Base-by-base conservation (phyloP, 192 early-diverging fungal species). In the Coemansia sp. region DNA sequence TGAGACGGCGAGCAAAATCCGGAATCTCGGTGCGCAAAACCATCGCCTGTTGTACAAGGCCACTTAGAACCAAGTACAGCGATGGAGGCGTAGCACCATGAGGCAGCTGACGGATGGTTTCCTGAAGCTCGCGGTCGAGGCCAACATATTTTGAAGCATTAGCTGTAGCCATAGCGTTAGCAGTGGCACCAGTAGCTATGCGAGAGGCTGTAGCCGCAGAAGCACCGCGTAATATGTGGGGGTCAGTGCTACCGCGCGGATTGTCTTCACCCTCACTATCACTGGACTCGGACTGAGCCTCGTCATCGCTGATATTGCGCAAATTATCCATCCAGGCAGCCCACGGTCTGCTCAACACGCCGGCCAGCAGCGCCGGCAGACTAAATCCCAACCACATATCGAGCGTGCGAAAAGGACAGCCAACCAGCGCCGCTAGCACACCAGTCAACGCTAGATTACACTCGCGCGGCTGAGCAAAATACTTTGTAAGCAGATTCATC, bases 401-500 rank as follows among this genome's bases (percentile, higher is more conserved):
- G 28, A 92, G 69, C 28, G 87, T 88, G 6, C 89, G 81, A 58
- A 86, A 85, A 1, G 88, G 88, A 48, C 90, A 92, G 6, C 92
- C 75, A 1, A 89, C 88, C 56, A 98, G 75, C n/a, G 91, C 89
- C 0, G 91, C 85, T 26, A 98, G 73, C 24, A 95, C 90, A 24
- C 93, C 93, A 0, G 96, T 98, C 24, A 98, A 75, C 0, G 94
- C 93, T 70, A 98, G 68, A 68, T 98, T 98, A 62, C 95, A 86
- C 27, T 90, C 89, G 24, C 88, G 89, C 22, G 92, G 88, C 62
- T 98, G 94, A 0, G 86, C 85, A 79, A 95, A 95, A 64, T 95
- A 94, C 54, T 87, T 85, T 34, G 86, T 80, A 30, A 90, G 74
- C n/a, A 87, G 71, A 24, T 76, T 77, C 54, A 92, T 75, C 41